Percentiles rank a stretch among this genome's conserved stretches.
phyloP scores from a whole-genome alignment of 257 asterid species.

The Craterostigma plantagineum region DNA sequence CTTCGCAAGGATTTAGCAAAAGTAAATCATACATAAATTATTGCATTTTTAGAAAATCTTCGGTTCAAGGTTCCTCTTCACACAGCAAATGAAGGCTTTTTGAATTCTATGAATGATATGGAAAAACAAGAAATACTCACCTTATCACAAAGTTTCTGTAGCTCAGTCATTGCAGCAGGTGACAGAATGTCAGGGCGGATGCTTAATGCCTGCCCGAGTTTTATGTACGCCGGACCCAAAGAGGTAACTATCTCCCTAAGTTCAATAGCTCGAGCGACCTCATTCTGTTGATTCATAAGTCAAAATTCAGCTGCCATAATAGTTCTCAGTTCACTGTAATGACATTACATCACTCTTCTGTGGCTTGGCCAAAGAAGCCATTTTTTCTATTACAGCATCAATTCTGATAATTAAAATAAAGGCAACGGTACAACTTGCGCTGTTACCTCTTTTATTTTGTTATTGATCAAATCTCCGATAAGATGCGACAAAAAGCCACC shows the following conservation, averaged over 20 bases:
- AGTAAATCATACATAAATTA: conserved; percentile 1
- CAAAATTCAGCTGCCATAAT: neutral
- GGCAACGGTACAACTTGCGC: neutral
- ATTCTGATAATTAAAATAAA: neutral
- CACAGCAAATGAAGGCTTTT: neutral
- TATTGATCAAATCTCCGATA: conserved; percentile 60
- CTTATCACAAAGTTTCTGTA: conserved; percentile 99
- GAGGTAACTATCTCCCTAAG: conserved; percentile 94
- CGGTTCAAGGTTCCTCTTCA: neutral
- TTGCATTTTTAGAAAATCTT: too few species aligned
- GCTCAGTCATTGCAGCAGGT: conserved; percentile 82
- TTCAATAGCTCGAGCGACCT: conserved; percentile 93
- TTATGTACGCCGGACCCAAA: conserved; percentile 96
- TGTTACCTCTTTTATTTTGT: conserved; percentile 73
- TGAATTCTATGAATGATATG: neutral
- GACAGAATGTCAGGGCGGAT: conserved; percentile 93
- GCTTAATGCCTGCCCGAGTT: conserved; percentile 98
- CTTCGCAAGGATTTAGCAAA: conserved; percentile 19
- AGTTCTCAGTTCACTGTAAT: neutral
- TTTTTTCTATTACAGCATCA: neutral
- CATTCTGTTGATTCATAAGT: conserved; percentile 34
- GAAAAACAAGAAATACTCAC: conserved; percentile 17
- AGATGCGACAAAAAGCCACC: conserved; percentile 96
- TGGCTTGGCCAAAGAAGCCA: neutral
- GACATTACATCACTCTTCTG: too few species aligned